These are phyloP conservation scores for Cyberlindnera samutprakarnensis DNA, from an alignment of 805 yeast genomes.

Conservation along the genomic window DNA sequence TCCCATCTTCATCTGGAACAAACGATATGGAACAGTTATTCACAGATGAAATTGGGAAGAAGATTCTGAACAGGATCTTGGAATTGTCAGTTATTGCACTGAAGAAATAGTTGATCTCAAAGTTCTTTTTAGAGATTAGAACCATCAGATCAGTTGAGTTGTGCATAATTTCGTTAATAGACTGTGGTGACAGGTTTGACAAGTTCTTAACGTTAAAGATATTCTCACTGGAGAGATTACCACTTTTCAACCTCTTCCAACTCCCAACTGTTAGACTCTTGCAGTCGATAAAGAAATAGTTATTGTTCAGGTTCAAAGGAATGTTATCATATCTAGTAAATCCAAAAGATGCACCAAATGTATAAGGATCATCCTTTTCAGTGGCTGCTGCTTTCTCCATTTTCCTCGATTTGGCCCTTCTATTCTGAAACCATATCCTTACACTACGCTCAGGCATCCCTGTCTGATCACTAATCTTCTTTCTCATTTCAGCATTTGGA, in stretches of 20 bases:
- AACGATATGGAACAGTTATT: constrained; percentile 43
- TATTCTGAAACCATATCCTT: constrained; percentile 88
- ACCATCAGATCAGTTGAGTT: constrained; percentile 62
- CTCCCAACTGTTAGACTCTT: constrained; percentile 65
- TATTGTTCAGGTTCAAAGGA: constrained; percentile 53
- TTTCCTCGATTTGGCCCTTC: constrained; percentile 73
- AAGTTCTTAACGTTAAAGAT: constrained; percentile 34
- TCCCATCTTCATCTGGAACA: constrained; percentile 25
- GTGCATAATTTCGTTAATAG: constrained; percentile 55
- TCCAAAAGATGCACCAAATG: constrained; percentile 6
- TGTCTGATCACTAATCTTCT: constrained; percentile 60
- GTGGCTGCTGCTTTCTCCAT: constrained; percentile 36
- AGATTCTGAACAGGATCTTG: constrained; percentile 64
- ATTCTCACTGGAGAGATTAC: constrained; percentile 35
- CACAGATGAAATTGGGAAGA: constrained; percentile 59
- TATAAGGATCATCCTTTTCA: constrained; percentile 13
- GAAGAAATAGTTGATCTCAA: constrained; percentile 72
- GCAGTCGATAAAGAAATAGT: constrained; percentile 63
- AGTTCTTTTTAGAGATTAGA: constrained; percentile 61
- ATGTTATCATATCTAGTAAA: constrained; percentile 30
- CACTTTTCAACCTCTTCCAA: constrained; percentile 74
- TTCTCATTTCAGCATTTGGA: constrained; percentile 67
- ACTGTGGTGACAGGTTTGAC: constrained; percentile 59
- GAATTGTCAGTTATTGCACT: constrained; percentile 58
- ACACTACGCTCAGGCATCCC: constrained; percentile 85